Percentiles rank a stretch among this genome's conserved stretches.
Evolutionary conservation across 139 green algal species (phyloP).

Genomic region (Pleodorina starrii): DNA sequence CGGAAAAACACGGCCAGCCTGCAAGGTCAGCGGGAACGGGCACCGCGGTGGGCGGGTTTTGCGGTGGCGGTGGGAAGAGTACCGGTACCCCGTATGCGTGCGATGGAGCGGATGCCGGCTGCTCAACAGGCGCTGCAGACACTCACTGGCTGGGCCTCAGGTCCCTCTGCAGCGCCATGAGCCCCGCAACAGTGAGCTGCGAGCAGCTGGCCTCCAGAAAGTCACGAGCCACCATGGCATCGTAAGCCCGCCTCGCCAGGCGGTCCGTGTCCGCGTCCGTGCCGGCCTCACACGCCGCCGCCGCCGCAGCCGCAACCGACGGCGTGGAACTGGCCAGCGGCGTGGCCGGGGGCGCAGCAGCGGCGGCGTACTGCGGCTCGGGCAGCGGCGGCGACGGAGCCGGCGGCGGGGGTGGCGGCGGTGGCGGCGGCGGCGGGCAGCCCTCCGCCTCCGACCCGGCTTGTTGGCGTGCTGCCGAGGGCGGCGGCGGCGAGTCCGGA

Average conservation of each 20-base stretch:
- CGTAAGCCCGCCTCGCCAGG: slow-evolving; percentile 25
- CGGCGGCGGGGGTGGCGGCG: neutral
- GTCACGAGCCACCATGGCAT: slow-evolving; percentile 58
- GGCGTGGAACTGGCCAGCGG: neutral
- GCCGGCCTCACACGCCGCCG: neutral
- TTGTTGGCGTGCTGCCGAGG: no score
- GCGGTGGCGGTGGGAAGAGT: no score
- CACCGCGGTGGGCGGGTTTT: no score
- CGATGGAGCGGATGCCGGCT: no score
- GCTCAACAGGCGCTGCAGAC: no score
- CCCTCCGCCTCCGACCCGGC: neutral
- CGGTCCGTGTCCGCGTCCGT: neutral
- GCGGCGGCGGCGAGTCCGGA: neutral
- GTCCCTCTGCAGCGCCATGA: slow-evolving; percentile 66
- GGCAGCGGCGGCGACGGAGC: neutral
- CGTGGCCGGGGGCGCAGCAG: neutral
- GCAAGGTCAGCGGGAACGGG: no score
- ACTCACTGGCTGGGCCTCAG: slow-evolving; percentile 83
- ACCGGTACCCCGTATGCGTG: no score
- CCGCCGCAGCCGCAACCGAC: neutral
- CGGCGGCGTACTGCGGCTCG: neutral
- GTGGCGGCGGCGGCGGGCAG: slow-evolving; percentile 6
- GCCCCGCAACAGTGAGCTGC: slow-evolving; percentile 90
- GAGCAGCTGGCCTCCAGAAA: slow-evolving; percentile 86
- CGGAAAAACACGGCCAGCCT: slow-evolving; percentile 72